Conservation (phyloP, 306 rosid genomes). For the Luffa aegyptiaca region DNA sequence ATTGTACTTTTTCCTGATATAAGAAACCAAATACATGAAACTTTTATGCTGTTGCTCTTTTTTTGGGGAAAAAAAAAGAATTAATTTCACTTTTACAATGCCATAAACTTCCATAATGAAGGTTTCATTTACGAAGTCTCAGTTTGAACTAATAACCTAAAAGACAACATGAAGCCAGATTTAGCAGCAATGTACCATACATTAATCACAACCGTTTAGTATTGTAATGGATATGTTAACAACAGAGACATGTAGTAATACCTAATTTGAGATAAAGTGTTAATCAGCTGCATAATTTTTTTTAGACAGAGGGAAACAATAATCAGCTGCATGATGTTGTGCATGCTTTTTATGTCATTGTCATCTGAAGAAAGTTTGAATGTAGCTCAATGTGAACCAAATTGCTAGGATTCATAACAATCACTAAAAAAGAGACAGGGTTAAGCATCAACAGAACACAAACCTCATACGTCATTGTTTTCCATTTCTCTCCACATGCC, state of each 20-base stretch:
- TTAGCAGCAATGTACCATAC: neutral
- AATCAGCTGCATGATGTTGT: neutral
- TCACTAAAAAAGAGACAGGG: neutral
- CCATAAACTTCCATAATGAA: neutral
- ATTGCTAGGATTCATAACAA: neutral
- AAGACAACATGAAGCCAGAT: neutral
- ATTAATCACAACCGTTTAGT: neutral
- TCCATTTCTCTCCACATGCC: conserved; percentile 98
- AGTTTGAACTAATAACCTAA: neutral
- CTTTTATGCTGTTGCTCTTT: neutral
- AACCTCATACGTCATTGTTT: conserved; percentile 91
- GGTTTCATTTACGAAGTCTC: neutral
- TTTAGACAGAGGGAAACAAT: too few species aligned
- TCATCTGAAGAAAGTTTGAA: neutral
- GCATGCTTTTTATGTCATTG: neutral
- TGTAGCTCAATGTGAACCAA: neutral
- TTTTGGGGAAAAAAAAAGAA: neutral
- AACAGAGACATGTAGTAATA: neutral
- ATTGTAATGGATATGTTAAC: neutral
- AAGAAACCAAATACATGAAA: conserved; percentile 8
- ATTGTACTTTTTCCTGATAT: conserved; percentile 79
- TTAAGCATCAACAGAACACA: conserved; percentile 12
- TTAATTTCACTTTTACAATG: neutral
- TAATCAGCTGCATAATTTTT: too few species aligned
- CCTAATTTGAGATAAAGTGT: neutral